Base-by-base conservation (phyloP, 495 filamentous ascomycete species). In the Aspergillus campestris region DNA sequence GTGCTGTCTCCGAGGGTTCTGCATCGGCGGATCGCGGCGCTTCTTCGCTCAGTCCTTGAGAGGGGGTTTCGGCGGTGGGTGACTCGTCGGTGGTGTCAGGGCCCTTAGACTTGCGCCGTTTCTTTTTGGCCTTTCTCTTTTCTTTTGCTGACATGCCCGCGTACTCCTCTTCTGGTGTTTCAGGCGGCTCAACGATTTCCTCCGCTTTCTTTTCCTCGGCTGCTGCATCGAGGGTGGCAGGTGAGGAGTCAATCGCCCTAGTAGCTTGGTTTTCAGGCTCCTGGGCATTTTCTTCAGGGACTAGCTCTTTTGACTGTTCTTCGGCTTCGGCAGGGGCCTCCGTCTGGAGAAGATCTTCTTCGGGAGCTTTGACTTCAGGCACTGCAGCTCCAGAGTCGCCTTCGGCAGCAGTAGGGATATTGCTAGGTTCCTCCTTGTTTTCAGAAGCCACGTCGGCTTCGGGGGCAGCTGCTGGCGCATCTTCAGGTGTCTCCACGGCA, bases 91-190 rank as follows among this genome's bases (percentile, higher is more conserved):
- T 38, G 5, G 38, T 39, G 47, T 65, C 57, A 39, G 48, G 42
- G 27, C 39, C 52, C 34, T 62, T 58, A 32, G 61, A 68, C 43
- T 65, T 65, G 15, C 61, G 61, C 45, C 69, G 65, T 47, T 74
- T 73, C 47, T 72, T 69, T 50, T 64, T 71, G 9, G 67, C 62
- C 48, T 75, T 69, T 33, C 62, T 67, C 34, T 67, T 71, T 35
- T 66, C 61, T 37, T 67, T 69, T 14, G 67, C 56, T 10, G 66
- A 58, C 50, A 62, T 62, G 15, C 34, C 49, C 34, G 36, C 29
- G 7, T 24, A 5, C 14, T 60, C 61, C n/a, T 57, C 55, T n/a
- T 61, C 50, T 24, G 54, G 44, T 24, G 59, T 48, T 29, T 51
- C 49, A 8, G 50, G 27, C 6, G 44, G 37, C 28, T 50, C 39